phyloP scores from a whole-genome alignment of 257 asterid genomes.

The Scutellaria minor region DNA sequence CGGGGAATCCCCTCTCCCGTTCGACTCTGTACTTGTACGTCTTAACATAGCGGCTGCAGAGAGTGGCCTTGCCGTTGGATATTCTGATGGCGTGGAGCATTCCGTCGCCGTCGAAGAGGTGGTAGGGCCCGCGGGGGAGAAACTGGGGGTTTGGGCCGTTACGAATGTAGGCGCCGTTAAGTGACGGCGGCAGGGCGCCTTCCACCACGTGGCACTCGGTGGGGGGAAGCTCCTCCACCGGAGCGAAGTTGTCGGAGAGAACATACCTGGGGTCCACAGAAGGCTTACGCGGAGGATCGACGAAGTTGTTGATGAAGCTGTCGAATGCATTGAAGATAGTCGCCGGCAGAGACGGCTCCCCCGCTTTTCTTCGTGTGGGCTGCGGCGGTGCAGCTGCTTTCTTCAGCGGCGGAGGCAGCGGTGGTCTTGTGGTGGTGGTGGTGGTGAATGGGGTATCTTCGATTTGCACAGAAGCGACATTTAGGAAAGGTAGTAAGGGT shows the following conservation, averaged over 20 bases:
- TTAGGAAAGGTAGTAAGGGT: constrained; percentile 18
- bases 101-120: constrained; percentile 83
- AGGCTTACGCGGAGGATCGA: constrained; percentile 63
- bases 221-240: constrained; percentile 74
- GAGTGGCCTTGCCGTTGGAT: constrained; percentile 54
- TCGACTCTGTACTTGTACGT: constrained; percentile 67
- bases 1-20: constrained; percentile 47
- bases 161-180: constrained; percentile 78
- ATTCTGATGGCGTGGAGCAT: constrained; percentile 77
- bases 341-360: constrained; percentile 36
- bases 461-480: constrained; percentile 43
- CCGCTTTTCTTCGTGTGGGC: constrained; percentile 8
- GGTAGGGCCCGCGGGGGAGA: constrained; percentile 81
- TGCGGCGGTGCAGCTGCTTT: constrained; percentile 25
- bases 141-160: constrained; percentile 87
- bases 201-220: constrained; percentile 57
- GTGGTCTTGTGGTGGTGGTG: constrained; percentile 32
- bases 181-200: constrained; percentile 65
- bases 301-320: constrained; percentile 47
- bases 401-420: constrained; percentile 39
- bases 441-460: constrained; percentile 48
- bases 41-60: constrained; percentile 75
- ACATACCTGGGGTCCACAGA: constrained; percentile 57
- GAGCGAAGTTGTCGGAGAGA: constrained; percentile 63
- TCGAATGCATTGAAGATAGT: constrained; percentile 48